Evolutionary conservation across 1,284 basidiomycete species (phyloP).

Genomic region (Austroboletus novae-zelandiae): DNA sequence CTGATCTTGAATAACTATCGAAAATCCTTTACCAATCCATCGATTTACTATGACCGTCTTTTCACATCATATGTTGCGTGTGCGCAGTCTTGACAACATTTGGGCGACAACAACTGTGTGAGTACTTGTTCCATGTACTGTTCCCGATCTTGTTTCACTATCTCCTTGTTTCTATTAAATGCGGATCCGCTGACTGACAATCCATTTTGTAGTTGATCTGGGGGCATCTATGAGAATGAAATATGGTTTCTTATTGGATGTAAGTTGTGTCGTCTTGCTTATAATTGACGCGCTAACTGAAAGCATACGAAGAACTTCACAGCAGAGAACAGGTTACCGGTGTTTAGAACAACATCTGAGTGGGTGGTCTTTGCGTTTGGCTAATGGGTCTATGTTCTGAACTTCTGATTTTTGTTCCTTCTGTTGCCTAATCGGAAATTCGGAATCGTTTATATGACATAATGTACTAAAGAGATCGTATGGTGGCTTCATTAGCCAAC

Average conservation of each 20-base stretch:
- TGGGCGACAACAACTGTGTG: slow-evolving; percentile 77
- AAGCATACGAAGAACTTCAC: slow-evolving; percentile 64
- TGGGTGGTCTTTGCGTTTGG: slow-evolving; percentile 34
- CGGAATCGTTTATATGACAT: background rate
- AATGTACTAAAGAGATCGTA: slow-evolving; percentile 57
- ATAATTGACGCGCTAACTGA: background rate
- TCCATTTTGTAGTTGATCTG: slow-evolving; percentile 52
- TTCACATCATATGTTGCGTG: too few relatives aligned
- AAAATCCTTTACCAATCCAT: too few relatives aligned
- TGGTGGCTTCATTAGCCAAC: slow-evolving; percentile 80
- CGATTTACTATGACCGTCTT: too few relatives aligned
- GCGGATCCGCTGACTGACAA: background rate
- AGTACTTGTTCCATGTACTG: slow-evolving; percentile 22
- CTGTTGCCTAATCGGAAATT: too few relatives aligned
- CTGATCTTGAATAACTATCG: too few relatives aligned
- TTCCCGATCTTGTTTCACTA: background rate
- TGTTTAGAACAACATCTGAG: slow-evolving; percentile 88
- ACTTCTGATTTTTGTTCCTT: background rate
- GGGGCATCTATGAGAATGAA: slow-evolving; percentile 73
- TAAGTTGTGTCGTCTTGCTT: slow-evolving; percentile 17
- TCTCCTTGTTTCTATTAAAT: too few relatives aligned
- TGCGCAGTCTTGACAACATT: slow-evolving; percentile 72
- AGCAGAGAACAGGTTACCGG: slow-evolving; percentile 64
- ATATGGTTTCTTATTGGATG: slow-evolving; percentile 77
- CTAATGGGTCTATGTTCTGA: background rate